A percentile compares a stretch with the other conserved stretches of the same genome.
These are phyloP conservation scores for Xylaria sp. DNA, from an alignment of 2,329 filamentous ascomycete genomes.

Conservation along the genomic window DNA sequence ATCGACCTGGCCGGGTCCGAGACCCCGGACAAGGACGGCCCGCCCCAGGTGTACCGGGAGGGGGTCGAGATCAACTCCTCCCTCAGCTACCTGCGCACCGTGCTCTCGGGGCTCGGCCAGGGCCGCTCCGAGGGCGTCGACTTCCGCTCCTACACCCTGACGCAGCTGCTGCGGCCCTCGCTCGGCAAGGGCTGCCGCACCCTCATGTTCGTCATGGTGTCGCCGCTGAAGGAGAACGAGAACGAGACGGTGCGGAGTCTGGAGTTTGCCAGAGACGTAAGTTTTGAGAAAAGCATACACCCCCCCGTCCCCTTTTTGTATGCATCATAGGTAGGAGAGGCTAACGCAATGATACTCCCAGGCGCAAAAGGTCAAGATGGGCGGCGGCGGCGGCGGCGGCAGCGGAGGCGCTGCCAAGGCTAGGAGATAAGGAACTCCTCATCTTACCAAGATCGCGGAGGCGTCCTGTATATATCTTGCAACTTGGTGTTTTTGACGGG, in stretches of 20 bases:
- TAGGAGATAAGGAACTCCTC: conserved; percentile 19
- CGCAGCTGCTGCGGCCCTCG: conserved; percentile 92
- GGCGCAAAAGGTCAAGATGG: conserved; percentile 38
- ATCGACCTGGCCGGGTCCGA: conserved; percentile 96
- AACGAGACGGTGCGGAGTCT: conserved; percentile 93
- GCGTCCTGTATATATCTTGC: no score
- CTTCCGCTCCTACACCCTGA: conserved; percentile 96
- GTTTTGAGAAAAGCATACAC: conserved; percentile 23
- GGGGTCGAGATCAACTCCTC: conserved; percentile 98
- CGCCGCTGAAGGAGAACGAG: conserved; percentile 85
- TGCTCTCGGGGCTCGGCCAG: conserved; percentile 88
- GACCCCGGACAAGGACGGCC: conserved; percentile 70
- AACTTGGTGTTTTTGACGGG: no score
- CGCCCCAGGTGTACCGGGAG: conserved; percentile 85
- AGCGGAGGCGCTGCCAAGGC: conserved; percentile 22
- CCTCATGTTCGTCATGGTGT: conserved; percentile 99
- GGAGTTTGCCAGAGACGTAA: conserved; percentile 91
- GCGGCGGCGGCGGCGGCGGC: conserved; percentile 28
- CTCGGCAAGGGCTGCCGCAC: conserved; percentile 95
- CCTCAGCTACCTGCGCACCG: conserved; percentile 87
- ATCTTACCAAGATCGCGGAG: background rate
- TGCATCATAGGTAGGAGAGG: background rate
- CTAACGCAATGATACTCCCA: conserved; percentile 16
- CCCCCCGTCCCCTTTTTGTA: background rate
- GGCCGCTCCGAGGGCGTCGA: conserved; percentile 81